Percentiles rank a stretch among this genome's conserved stretches.
phyloP scores from a whole-genome alignment of 164 flowering plant genomes.

The Santalum album region DNA sequence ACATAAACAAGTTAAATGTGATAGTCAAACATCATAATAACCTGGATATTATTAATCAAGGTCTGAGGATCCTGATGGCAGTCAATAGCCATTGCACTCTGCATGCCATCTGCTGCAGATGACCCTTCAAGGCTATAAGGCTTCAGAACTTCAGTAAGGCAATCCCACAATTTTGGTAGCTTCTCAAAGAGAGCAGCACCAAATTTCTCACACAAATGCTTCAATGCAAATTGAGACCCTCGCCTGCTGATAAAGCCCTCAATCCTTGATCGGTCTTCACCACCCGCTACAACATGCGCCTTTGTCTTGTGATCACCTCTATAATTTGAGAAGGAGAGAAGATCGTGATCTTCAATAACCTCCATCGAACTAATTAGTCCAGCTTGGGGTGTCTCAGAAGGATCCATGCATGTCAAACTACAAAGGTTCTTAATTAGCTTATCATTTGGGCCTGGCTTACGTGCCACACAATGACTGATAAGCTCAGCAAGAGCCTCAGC shows the following conservation, averaged over 20 bases:
- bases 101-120: constrained; percentile 28
- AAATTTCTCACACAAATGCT: constrained; percentile 71
- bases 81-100: constrained; percentile 27
- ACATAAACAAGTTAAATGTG: not conserved
- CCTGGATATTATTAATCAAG: constrained; percentile 93
- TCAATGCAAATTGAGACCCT: constrained; percentile 88
- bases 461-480: constrained; percentile 58
- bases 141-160: constrained; percentile 80
- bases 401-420: constrained; percentile 82
- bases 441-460: constrained; percentile 88
- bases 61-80: constrained; percentile 74
- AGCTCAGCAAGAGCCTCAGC: constrained; percentile 97
- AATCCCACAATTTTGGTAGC: constrained; percentile 92
- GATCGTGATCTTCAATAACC: constrained; percentile 75
- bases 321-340: constrained; percentile 46
- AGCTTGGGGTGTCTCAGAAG: constrained; percentile 91
- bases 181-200: constrained; percentile 69
- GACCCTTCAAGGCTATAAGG: constrained; percentile 32
- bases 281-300: constrained; percentile 47
- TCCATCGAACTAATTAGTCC: constrained; percentile 58
- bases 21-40: constrained; percentile 7
- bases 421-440: constrained; percentile 90
- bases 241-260: constrained; percentile 89
- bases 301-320: constrained; percentile 47
- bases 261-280: constrained; percentile 75